Evolutionary conservation across 441 rosid genomes (phyloP), one percentile per base, ranked within the genome.

Genomic region (Erodium trifolium): DNA sequence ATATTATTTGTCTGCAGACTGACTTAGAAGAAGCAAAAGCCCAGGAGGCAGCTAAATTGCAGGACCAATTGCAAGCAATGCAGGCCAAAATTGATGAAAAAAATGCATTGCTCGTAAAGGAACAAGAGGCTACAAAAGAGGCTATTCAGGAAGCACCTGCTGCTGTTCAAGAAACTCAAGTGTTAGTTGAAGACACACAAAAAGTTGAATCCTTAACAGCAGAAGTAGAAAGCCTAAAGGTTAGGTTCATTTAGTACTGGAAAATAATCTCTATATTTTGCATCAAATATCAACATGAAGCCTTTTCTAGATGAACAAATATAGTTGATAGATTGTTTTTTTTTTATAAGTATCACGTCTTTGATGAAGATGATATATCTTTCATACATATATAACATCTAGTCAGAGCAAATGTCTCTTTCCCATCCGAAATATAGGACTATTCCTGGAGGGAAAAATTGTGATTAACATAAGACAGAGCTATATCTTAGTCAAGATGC

Each of bases 81-180:
- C 86, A 84, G 75, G 82, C 78, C 72, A 90, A 89, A 79, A 72
- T 90, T 13, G 97, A 92, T 2, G 98, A 92, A 82, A 63, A 92
- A 71, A 86, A 86, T 72, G 81, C 83, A 5, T 68, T 81, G 79
- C 79, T 92, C 67, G 82, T 77, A 41, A 88, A 86, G 79, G 99
- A 92, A 81, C 83, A 84, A 17, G 96, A 92, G 75, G 76, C 83
- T 64, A 86, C 90, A 47, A 92, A 78, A 88, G 81, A 88, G 76
- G 92, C 87, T 41, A 82, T 88, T 16, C 92, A 86, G 81, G 99
- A 95, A 80, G 93, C 99, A 51, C 96, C 98, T 81, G 92, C 95
- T 65, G 93, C 90, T 66, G 69, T 90, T 13, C 63, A 88, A 82
- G 98, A 95, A 82, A 95, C 92, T 68, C 85, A 92, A 82, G 90